Evolutionary conservation across 2,329 filamentous ascomycete genomes (phyloP).

Genomic region (Mycosphaerelloides madeirae): DNA sequence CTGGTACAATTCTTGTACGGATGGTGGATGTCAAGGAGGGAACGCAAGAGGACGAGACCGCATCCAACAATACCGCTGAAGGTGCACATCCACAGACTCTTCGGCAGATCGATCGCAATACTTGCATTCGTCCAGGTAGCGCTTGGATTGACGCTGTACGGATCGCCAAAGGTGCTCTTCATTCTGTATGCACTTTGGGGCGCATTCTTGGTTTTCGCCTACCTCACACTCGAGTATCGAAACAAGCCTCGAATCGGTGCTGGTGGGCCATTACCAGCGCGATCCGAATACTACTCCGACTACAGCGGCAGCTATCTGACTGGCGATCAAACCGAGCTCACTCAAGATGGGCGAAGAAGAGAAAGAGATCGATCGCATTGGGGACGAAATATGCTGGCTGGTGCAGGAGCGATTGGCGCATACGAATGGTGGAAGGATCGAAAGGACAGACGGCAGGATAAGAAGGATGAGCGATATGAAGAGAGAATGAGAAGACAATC

Average conservation of each 20-base stretch:
- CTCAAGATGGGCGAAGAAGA: conserved; percentile 33
- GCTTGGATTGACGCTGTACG: conserved; percentile 84
- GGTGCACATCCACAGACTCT: conserved; percentile 72
- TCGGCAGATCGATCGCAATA: conserved; percentile 70
- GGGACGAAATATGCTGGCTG: conserved; percentile 47
- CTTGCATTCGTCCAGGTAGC: conserved; percentile 84
- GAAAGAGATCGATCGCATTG: conserved; percentile 30
- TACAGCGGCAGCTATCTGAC: conserved; percentile 27
- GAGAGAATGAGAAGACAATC: conserved; percentile 3
- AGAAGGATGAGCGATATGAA: conserved; percentile 9
- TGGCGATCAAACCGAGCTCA: conserved; percentile 56
- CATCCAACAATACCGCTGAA: conserved; percentile 53
- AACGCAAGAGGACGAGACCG: conserved; percentile 41
- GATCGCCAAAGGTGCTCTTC: conserved; percentile 79
- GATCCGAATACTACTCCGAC: conserved; percentile 27
- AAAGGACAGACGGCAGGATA: conserved; percentile 30
- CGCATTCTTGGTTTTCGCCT: conserved; percentile 64
- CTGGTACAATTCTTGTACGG: conserved; percentile 68
- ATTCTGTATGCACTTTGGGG: conserved; percentile 80
- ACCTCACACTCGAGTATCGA: conserved; percentile 68
- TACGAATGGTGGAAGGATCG: conserved; percentile 52
- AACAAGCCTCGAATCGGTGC: conserved; percentile 42
- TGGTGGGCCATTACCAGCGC: conserved; percentile 11
- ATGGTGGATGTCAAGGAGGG: conserved; percentile 56
- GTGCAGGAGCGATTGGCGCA: conserved; percentile 54